These are phyloP conservation scores for Geosmithia putterillii DNA, from an alignment of 2,329 filamentous ascomycete species.

Conservation along the genomic window DNA sequence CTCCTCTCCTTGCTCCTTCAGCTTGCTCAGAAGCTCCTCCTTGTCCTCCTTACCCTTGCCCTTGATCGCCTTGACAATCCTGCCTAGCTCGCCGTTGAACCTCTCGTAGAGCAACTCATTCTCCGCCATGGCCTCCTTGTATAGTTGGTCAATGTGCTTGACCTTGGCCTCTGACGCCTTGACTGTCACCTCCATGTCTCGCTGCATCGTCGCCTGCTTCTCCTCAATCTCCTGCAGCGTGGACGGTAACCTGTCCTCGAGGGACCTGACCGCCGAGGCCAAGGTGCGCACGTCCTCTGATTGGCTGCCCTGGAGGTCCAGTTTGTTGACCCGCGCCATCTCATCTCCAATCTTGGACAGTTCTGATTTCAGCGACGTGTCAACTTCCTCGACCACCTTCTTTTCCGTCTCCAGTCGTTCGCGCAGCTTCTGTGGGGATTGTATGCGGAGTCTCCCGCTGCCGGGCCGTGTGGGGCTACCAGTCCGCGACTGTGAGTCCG, in stretches of 20 bases:
- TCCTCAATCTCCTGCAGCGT: conserved; percentile 46
- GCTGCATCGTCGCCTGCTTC: conserved; percentile 51
- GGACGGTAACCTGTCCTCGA: conserved; percentile 56
- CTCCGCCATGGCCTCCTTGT: conserved; percentile 77
- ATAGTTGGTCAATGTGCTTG: conserved; percentile 75
- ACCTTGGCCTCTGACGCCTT: conserved; percentile 66
- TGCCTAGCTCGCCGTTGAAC: conserved; percentile 83
- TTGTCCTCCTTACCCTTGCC: conserved; percentile 64
- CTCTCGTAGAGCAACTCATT: conserved; percentile 87
- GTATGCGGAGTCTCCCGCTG: conserved; percentile 48
- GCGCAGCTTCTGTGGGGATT: conserved; percentile 63
- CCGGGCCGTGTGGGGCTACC: conserved; percentile 4
- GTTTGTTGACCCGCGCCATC: conserved; percentile 46
- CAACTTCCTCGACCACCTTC: conserved; percentile 56
- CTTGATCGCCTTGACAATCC: conserved; percentile 65
- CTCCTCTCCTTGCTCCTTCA: conserved; percentile 69
- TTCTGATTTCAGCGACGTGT: conserved; percentile 60
- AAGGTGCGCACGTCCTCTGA: conserved; percentile 33
- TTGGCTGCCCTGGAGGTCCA: conserved; percentile 12
- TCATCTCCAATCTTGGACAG: conserved; percentile 72
- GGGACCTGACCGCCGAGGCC: conserved; percentile 43
- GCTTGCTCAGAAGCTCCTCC: conserved; percentile 58
- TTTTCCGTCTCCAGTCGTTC: conserved; percentile 80
- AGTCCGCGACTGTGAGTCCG: conserved; percentile 16
- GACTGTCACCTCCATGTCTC: conserved; percentile 60